A percentile compares a stretch with the other conserved stretches of the same genome.
phyloP scores from a whole-genome alignment of 352 stramenopile species.

The Lagenidium giganteum region DNA sequence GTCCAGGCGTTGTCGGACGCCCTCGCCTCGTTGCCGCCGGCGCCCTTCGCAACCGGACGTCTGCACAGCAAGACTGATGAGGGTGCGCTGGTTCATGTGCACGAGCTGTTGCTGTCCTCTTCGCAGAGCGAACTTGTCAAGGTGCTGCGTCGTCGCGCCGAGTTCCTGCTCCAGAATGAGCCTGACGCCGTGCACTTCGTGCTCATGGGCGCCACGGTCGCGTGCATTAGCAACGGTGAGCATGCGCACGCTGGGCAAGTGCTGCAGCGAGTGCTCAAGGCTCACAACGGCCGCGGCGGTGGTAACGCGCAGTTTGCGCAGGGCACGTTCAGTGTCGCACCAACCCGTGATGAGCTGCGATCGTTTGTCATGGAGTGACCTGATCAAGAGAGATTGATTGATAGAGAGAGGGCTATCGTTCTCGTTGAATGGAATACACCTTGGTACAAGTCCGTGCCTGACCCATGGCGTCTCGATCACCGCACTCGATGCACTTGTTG shows the following conservation, averaged over 20 bases:
- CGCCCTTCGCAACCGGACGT: constrained; percentile 24
- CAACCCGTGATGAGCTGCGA: background rate
- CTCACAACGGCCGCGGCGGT: constrained; percentile 44
- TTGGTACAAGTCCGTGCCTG: too few species aligned
- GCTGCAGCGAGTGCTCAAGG: constrained; percentile 46
- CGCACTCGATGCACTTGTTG: too few species aligned
- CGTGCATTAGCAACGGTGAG: constrained; percentile 32
- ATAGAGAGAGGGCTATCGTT: too few species aligned
- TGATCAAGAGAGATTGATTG: too few species aligned
- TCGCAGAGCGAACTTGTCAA: constrained; percentile 31
- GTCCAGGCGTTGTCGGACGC: constrained; percentile 45
- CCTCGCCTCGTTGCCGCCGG: constrained; percentile 32
- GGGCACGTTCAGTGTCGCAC: constrained; percentile 46
- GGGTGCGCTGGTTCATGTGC: constrained; percentile 26
- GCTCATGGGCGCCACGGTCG: constrained; percentile 39
- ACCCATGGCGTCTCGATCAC: too few species aligned
- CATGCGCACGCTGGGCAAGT: constrained; percentile 46
- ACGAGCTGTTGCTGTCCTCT: constrained; percentile 10
- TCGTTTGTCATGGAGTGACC: too few species aligned
- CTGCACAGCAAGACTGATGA: constrained; percentile 10
- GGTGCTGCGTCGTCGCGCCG: constrained; percentile 54
- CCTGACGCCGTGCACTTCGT: constrained; percentile 39
- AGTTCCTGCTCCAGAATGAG: constrained; percentile 35
- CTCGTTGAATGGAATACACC: too few species aligned
- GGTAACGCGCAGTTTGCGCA: constrained; percentile 61